These are phyloP conservation scores for Lentinula sp. DNA, from an alignment of 768 basidiomycete genomes.

Conservation along the genomic window DNA sequence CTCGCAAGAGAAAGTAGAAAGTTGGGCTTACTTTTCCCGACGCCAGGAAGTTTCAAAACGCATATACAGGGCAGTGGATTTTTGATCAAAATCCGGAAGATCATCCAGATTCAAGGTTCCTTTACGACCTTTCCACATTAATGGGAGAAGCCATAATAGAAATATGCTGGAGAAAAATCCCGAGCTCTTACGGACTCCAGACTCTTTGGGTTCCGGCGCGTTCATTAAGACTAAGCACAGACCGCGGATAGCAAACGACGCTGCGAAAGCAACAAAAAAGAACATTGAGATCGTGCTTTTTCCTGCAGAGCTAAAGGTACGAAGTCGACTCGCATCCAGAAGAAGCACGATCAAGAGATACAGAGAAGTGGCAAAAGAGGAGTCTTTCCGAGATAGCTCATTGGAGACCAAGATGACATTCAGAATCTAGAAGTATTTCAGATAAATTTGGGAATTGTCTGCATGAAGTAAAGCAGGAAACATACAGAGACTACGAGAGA, in stretches of 20 bases:
- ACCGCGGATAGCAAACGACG: neutral
- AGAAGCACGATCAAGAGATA: slow-evolving; percentile 8
- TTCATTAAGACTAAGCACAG: slow-evolving; percentile 8
- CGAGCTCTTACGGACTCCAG: neutral
- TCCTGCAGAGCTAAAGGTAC: slow-evolving; percentile 5
- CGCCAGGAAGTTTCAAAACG: slow-evolving; percentile 10
- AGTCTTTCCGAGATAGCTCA: neutral
- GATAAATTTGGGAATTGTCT: neutral
- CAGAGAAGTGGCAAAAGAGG: slow-evolving; percentile 7
- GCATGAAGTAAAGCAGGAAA: neutral
- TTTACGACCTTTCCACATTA: slow-evolving; percentile 10
- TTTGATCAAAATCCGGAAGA: slow-evolving; percentile 8
- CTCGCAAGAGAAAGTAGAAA: neutral
- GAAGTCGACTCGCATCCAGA: slow-evolving; percentile 8
- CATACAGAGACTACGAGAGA: neutral
- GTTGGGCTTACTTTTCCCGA: slow-evolving; percentile 4
- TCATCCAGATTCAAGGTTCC: neutral
- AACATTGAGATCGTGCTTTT: slow-evolving; percentile 3
- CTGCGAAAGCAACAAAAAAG: slow-evolving; percentile 5
- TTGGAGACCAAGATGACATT: neutral
- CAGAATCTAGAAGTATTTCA: neutral
- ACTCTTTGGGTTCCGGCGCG: neutral
- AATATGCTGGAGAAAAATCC: slow-evolving; percentile 11
- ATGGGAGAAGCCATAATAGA: slow-evolving; percentile 9
- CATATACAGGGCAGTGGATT: slow-evolving; percentile 7